phyloP scores from a whole-genome alignment of 1,284 basidiomycete genomes.

The Tilletia caries region DNA sequence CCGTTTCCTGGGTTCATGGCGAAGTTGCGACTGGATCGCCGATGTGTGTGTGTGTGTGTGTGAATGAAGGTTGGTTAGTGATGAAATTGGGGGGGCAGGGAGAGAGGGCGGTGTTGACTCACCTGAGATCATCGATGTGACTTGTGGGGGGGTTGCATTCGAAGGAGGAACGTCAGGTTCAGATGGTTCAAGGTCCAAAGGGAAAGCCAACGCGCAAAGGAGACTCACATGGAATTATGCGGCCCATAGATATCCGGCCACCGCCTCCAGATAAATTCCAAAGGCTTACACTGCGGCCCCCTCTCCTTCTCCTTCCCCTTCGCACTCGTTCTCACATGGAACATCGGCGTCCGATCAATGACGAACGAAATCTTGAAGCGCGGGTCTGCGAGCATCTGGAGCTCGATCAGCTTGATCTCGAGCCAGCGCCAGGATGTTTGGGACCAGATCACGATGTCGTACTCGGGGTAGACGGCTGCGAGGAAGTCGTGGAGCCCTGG shows the following conservation, averaged over 20 bases:
- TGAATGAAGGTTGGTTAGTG: conserved; percentile 38
- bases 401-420: conserved; percentile 81
- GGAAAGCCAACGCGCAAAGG: background rate
- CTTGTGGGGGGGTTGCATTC: background rate
- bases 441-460: conserved; percentile 49
- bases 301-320: conserved; percentile 58
- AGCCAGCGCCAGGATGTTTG: conserved; percentile 83
- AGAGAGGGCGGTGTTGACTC: conserved; percentile 11
- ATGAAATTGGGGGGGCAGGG: background rate
- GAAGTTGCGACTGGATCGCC: conserved; percentile 65
- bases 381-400: conserved; percentile 66
- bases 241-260: conserved; percentile 36
- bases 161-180: background rate
- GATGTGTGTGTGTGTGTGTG: too few relatives aligned
- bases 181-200: too few relatives aligned
- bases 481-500: conserved; percentile 77
- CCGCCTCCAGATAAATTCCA: conserved; percentile 47
- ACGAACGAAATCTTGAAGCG: conserved; percentile 19
- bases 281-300: conserved; percentile 62
- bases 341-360: conserved; percentile 74
- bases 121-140: conserved; percentile 76
- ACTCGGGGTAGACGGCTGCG: conserved; percentile 44
- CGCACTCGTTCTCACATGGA: conserved; percentile 67
- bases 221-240: conserved; percentile 65
- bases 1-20: conserved; percentile 80